Base-by-base conservation (phyloP, 176 grass and related monocot genomes). In the Musa beccarii region DNA sequence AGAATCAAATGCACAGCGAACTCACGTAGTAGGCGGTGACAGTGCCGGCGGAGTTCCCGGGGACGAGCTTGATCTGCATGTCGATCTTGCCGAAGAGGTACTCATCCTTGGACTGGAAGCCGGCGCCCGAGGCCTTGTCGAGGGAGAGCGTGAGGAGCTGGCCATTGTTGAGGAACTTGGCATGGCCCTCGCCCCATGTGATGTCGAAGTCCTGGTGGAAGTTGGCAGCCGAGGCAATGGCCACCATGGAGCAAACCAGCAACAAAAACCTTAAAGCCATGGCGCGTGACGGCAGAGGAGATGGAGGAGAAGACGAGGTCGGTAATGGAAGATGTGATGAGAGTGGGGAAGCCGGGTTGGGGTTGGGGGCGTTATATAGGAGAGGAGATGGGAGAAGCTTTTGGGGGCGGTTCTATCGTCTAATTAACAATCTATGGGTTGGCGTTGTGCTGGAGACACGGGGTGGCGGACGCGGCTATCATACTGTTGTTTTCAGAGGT, bases 51-150 rank as follows among this genome's bases (percentile, higher is more conserved):
- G 68, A 70, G 68, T 70, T 70, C 13, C 68, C 68, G 11, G 43
- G 68, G 51, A 70, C 68, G 2, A 70, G 68, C 49, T 70, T 70
- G 34, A 70, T 70, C 43, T 70, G 68, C 68, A 70, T 70, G 68
- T 70, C 68, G 51, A 70, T 70, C 49, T 70, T 70, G 68, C 49
- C 68, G 13, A 70, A 70, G 8, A 51, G 43, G n/a, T 51, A 70
- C 34, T 70, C 68, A 10, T 70, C 51, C 68, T 51, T 70, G 68
- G 68, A 51, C 49, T 43, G 43, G 25, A 70, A 70, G 9, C 68
- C 68, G 2, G 68, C 50, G 43, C 68, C 68, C 1, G 68, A 70
- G 49, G 34, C 49, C 43, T 52, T 70, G 68, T 70, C 68, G 19
- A 70, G 68, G 11, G 68, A 70, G 43, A 70, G 29, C 2, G 43